Percentiles rank a stretch among this genome's conserved stretches.
Evolutionary conservation across 108 stramenopile genomes (phyloP).

Genomic region (Cyclotella atomus): DNA sequence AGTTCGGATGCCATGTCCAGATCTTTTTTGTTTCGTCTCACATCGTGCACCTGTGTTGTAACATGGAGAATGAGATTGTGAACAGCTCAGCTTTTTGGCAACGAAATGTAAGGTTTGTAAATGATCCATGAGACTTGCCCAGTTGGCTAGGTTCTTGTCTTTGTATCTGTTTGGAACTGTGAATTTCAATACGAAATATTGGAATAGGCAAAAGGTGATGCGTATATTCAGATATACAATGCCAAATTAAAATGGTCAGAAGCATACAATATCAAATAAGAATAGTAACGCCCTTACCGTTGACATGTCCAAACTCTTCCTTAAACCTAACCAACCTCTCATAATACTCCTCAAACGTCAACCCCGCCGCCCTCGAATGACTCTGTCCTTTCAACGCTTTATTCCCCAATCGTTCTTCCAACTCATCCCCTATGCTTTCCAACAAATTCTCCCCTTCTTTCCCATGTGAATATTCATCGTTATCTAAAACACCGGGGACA

Average conservation of each 20-base stretch:
- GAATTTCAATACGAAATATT: not conserved
- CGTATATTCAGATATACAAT: too few species aligned
- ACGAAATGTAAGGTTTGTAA: not conserved
- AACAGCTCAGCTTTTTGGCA: not conserved
- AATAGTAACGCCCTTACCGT: not conserved
- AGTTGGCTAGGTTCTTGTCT: constrained; percentile 6
- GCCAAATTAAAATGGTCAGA: not conserved
- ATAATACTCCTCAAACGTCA: constrained; percentile 2
- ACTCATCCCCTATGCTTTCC: not conserved
- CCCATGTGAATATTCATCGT: not conserved
- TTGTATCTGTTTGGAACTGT: constrained; percentile 1
- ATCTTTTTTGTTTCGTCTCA: not conserved
- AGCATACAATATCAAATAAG: not conserved
- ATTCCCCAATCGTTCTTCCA: not conserved
- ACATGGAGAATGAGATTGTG: too few species aligned
- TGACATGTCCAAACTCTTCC: not conserved
- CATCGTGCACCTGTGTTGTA: not conserved
- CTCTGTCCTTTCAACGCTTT: not conserved
- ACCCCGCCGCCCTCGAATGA: not conserved
- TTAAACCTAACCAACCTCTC: not conserved
- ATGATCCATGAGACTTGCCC: not conserved
- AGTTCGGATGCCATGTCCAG: not conserved
- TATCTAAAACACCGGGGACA: not conserved
- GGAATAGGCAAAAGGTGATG: not conserved
- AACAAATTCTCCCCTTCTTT: not conserved